Base-by-base conservation (phyloP, 2,329 filamentous ascomycete genomes). In the Calycina marina region DNA sequence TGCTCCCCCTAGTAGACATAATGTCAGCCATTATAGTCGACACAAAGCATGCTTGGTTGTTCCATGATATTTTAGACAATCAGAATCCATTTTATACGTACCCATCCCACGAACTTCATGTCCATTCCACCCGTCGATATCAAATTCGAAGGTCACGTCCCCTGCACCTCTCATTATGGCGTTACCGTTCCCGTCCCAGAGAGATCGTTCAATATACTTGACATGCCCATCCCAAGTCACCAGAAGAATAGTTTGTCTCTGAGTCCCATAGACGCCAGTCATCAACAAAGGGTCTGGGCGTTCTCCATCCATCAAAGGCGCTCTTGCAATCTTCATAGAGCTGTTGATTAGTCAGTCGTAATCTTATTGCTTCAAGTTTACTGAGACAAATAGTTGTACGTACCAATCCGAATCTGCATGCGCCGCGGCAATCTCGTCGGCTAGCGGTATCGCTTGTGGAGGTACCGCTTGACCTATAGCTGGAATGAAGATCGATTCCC, bases 151-250 rank as follows among this genome's bases (percentile, higher is more conserved):
- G 15, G 59, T 61, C 39, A 67, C 51, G 37, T 77, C 72, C 2
- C 66, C 70, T 35, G 65, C 47, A 0, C 69, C 70, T 14, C 62
- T 59, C 14, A 60, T 55, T 26, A 77, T 58, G 2, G 57, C 49
- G 31, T 70, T 65, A 6, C 72, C 72, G 29, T 70, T 60, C 0
- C 57, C 55, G 46, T 77, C 71, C 59, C 63, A 77, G 25, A 77
- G 53, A 4, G 70, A 65, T 20, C 72, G 58, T 54, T 77, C 72
- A 17, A 60, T 59, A 44, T 68, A 72, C 0, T 62, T 67, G 12
- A 73, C 67, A 20, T 69, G 69, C 3, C 72, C 72, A 3, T 74
- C 60, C 66, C 67, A 72, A 43, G 74, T 70, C 5, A 77, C 65
- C 27, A 76, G 53, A 10, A 77, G 52, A 10, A 76, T 56, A 0